phyloP scores from a whole-genome alignment of 805 yeast species.

The Torulaspora delbrueckii region DNA sequence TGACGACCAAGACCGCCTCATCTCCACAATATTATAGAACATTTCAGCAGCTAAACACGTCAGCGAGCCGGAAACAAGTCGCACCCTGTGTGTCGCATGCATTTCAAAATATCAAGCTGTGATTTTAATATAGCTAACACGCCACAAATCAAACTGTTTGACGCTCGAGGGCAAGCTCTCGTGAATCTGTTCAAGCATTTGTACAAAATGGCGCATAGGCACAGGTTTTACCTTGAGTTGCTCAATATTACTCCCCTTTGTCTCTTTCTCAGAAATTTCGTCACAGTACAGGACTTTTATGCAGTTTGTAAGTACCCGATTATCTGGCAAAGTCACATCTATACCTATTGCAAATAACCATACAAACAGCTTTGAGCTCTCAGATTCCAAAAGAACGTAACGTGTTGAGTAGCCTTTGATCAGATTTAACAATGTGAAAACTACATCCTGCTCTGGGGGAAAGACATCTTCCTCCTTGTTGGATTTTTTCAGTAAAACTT shows the following conservation, averaged over 20 bases:
- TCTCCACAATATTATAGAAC: slow-evolving; percentile 7
- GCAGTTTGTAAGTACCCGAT: slow-evolving; percentile 11
- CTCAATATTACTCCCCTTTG: slow-evolving; percentile 20
- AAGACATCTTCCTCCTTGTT: slow-evolving; percentile 4
- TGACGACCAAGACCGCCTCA: slow-evolving; percentile 1
- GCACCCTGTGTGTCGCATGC: slow-evolving; percentile 51
- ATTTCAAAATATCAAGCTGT: slow-evolving; percentile 8
- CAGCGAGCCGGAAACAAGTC: slow-evolving; percentile 80
- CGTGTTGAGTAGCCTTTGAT: slow-evolving; percentile 26
- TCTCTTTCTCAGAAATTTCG: slow-evolving; percentile 2
- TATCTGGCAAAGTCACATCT: slow-evolving; percentile 14
- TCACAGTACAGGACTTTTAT: slow-evolving; percentile 26
- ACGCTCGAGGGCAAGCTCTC: slow-evolving; percentile 14
- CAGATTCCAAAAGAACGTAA: slow-evolving; percentile 17
- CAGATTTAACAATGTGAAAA: slow-evolving; percentile 20
- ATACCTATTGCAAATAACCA: slow-evolving; percentile 32
- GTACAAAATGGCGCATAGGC: slow-evolving; percentile 18
- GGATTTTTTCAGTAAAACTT: slow-evolving; percentile 10
- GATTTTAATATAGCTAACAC: slow-evolving; percentile 19
- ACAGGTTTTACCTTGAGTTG: slow-evolving; percentile 11
- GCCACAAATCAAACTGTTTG: slow-evolving; percentile 21
- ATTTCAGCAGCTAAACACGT: slow-evolving; percentile 48
- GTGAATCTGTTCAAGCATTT: slow-evolving; percentile 11
- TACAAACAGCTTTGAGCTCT: slow-evolving; percentile 9
- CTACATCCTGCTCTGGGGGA: slow-evolving; percentile 22